Conservation (phyloP, 352 stramenopile species). For the Phytopythium mirpurense region DNA sequence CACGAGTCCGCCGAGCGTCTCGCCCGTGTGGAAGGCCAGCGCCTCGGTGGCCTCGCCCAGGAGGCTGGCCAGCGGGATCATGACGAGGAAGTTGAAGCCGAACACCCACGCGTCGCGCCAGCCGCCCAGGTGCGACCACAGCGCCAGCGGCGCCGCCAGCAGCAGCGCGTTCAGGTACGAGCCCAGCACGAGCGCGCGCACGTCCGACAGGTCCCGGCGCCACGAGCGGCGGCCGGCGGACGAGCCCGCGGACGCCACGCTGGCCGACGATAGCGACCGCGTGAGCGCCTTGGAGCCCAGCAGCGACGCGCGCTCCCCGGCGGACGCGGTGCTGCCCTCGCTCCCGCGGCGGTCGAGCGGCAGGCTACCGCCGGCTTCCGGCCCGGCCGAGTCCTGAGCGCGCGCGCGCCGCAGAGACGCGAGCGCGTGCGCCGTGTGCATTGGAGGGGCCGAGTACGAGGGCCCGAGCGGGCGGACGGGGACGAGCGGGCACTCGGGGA, state of each 20-base stretch:
- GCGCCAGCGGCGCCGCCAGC: conserved; percentile 43
- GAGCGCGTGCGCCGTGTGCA: conserved; percentile 66
- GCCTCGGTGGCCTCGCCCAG: conserved; percentile 97
- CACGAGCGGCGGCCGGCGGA: conserved; percentile 10
- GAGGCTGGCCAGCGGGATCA: conserved; percentile 94
- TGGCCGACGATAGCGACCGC: conserved; percentile 5
- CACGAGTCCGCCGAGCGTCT: conserved; percentile 96
- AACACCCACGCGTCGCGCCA: conserved; percentile 88
- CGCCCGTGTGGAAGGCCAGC: conserved; percentile 94
- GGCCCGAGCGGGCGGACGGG: background rate
- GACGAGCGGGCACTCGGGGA: background rate
- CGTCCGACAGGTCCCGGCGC: conserved; percentile 35
- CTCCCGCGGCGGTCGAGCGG: background rate
- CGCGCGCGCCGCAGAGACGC: conserved; percentile 48
- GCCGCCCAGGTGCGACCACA: conserved; percentile 52
- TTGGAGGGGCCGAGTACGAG: conserved; percentile 8
- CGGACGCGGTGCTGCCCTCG: conserved; percentile 17
- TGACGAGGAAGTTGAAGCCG: conserved; percentile 94
- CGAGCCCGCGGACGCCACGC: background rate
- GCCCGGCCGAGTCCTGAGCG: conserved; percentile 23
- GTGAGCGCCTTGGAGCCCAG: conserved; percentile 18
- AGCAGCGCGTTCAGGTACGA: conserved; percentile 73
- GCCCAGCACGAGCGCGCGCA: conserved; percentile 35
- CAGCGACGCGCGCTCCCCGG: conserved; percentile 31
- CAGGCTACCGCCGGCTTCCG: conserved; percentile 3